A percentile compares a stretch with the other conserved stretches of the same genome.
These are phyloP conservation scores for Nepenthes mirabilis DNA, from an alignment of 148 eudicot species.

Conservation along the genomic window DNA sequence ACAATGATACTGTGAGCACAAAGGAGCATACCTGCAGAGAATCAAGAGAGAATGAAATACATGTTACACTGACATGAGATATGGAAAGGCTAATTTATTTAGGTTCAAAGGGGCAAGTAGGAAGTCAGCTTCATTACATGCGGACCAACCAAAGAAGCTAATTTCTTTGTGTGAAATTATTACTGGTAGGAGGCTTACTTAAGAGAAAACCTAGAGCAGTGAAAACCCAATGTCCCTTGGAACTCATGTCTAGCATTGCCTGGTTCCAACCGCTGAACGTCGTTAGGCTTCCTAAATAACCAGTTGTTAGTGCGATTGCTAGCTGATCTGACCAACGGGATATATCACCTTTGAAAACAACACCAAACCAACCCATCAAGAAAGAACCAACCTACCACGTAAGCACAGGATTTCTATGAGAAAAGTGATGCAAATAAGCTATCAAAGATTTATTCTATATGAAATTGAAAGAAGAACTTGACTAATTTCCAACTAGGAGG, in stretches of 20 bases:
- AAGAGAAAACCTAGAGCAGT: constrained; percentile 45
- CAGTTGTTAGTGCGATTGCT: constrained; percentile 72
- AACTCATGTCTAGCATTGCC: constrained; percentile 84
- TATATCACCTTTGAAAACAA: constrained; percentile 68
- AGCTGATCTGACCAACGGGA: constrained; percentile 42
- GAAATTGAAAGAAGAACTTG: background rate
- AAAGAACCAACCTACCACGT: constrained; percentile 64
- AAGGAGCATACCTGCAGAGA: constrained; percentile 55
- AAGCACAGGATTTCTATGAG: constrained; percentile 1
- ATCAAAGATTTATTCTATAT: background rate
- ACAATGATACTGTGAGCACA: constrained; percentile 44
- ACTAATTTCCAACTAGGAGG: too few relatives aligned
- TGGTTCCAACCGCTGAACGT: constrained; percentile 98
- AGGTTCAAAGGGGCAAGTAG: background rate
- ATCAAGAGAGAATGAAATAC: background rate
- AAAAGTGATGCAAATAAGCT: background rate
- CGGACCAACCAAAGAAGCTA: background rate
- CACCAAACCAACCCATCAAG: constrained; percentile 99
- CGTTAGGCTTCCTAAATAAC: constrained; percentile 91
- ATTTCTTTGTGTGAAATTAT: background rate
- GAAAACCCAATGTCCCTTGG: constrained; percentile 63
- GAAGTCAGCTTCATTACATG: background rate
- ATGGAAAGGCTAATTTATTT: background rate
- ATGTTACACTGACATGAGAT: background rate
- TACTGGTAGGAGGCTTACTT: constrained; percentile 31